A percentile compares a stretch with the other conserved stretches of the same genome.
Conservation (phyloP, 805 yeast species). For the Peterozyma toletana region DNA sequence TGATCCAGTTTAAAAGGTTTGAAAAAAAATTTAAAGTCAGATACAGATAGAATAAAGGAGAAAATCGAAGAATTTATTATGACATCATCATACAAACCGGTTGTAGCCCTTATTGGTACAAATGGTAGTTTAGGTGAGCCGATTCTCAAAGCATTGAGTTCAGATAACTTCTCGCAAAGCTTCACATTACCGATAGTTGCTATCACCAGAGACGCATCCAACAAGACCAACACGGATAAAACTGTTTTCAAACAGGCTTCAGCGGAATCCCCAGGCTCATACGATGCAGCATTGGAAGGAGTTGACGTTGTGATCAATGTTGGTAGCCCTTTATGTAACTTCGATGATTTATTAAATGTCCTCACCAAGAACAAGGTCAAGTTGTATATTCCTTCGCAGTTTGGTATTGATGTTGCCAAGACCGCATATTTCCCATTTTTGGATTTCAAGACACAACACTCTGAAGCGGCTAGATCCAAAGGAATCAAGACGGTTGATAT, state of each 20-base stretch:
- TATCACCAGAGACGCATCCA: constrained; percentile 1
- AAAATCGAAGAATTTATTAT: too few species aligned
- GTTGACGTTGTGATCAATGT: background rate
- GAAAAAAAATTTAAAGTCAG: too few species aligned
- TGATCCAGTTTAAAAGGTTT: too few species aligned
- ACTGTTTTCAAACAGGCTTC: background rate
- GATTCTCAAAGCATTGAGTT: background rate
- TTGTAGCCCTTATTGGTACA: background rate
- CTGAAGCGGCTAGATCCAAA: constrained; percentile 27
- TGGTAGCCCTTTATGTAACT: background rate
- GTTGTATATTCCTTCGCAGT: constrained; percentile 1
- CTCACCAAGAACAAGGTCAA: background rate
- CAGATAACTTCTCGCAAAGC: background rate
- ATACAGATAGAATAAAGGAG: too few species aligned
- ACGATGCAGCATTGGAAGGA: background rate
- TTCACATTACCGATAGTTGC: background rate
- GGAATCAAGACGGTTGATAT: constrained; percentile 44
- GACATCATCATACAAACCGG: too few species aligned
- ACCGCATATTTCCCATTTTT: constrained; percentile 24
- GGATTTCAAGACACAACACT: constrained; percentile 26
- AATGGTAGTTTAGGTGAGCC: background rate
- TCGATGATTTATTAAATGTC: background rate
- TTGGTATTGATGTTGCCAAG: background rate
- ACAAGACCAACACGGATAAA: background rate
- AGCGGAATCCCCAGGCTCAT: background rate